Evolutionary conservation across 1,139 yeast genomes (phyloP), one percentile per base, ranked within the genome.

Genomic region (Blastobotrys apis): DNA sequence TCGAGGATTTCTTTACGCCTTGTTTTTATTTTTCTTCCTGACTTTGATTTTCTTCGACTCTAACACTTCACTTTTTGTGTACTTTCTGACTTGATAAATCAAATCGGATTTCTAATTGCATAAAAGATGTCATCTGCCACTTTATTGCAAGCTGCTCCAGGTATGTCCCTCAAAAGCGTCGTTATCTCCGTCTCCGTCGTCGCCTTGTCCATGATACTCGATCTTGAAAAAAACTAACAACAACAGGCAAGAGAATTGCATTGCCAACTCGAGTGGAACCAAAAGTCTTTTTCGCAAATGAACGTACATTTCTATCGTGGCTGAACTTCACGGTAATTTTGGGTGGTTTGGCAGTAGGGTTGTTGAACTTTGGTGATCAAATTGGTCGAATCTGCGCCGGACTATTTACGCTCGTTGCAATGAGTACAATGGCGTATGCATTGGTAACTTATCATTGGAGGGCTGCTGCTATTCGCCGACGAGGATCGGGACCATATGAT

Each of bases 231-330:
- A 15, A 19, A 41, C 35, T n/a, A 26, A 15, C 17, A 26, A 15
- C 17, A 9, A 12, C 51, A 54, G 85, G 88, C 53, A 92, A 92
- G 68, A 83, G 97, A 72, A 92, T 92, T 58, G 97, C 98, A 8
- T 76, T 94, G 47, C 99, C 99, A 41, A 94, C 97, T 33, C 78
- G 99, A 54, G 96, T 92, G 23, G 99, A 92, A 68, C 99, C 99
- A 56, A 92, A 92, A 68, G 98, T 92, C 29, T 92, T 92, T 73
- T 92, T 92, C 61, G 98, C 98, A 61, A 92, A 94, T 63, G 99
- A 92, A 71, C 86, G 99, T 75, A 67, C 72, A 5, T 92, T 92
- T 63, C 77, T 92, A 52, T 90, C 97, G 39, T 92, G 99, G 99
- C 78, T 92, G 60, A 94, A 92, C 69, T 92, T 94, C 74, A 92